These are phyloP conservation scores for Botrytis fragariae DNA, from an alignment of 2,329 filamentous ascomycete genomes.

Conservation along the genomic window DNA sequence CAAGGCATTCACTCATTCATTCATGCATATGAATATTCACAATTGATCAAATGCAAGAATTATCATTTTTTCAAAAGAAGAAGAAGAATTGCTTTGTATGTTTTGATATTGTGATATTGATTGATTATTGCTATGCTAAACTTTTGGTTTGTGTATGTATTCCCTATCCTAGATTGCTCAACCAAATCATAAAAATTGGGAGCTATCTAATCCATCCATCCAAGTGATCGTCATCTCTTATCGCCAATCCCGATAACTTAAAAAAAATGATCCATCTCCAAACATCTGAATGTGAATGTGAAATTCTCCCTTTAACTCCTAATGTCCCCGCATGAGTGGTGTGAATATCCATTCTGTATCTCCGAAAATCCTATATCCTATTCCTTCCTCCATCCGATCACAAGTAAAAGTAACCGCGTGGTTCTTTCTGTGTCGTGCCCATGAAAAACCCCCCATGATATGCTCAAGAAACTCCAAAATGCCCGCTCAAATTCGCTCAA, in stretches of 20 bases:
- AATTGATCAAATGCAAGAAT: not conserved
- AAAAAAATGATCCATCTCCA: not conserved
- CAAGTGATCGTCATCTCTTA: not conserved
- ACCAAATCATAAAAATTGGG: slow-evolving; percentile 2
- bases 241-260: not conserved
- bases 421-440: slow-evolving; percentile 18
- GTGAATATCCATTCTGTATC: slow-evolving; percentile 7
- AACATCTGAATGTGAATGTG: not conserved
- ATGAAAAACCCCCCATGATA: not conserved
- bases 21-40: too few relatives aligned
- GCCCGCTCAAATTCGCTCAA: not conserved
- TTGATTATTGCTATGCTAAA: not conserved
- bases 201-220: not conserved
- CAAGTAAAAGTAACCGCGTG: slow-evolving; percentile 13
- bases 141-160: not conserved
- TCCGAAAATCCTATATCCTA: not conserved
- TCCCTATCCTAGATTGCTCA: slow-evolving; percentile 1
- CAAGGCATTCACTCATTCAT: not conserved
- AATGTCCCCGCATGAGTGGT: slow-evolving; percentile 20
- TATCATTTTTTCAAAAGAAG: not conserved
- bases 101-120: not conserved
- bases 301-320: slow-evolving; percentile 18
- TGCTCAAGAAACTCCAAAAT: slow-evolving; percentile 14
- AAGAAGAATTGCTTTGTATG: not conserved
- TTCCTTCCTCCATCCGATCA: not conserved